Evolutionary conservation across 495 filamentous ascomycete genomes (phyloP).

Genomic region (Oidiodendron maius): DNA sequence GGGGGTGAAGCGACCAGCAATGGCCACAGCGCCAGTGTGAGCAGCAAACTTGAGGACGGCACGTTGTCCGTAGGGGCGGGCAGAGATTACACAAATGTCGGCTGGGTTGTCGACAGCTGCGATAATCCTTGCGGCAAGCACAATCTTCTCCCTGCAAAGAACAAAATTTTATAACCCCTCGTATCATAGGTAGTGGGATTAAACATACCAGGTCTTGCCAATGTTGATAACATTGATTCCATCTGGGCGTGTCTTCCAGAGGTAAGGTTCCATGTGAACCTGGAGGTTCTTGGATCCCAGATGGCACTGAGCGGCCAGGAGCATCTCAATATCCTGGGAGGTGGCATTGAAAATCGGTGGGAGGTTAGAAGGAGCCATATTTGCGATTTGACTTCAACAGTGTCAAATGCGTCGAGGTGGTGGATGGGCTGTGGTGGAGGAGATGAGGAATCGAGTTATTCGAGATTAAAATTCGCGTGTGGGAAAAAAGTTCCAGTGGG

Average conservation of each 20-base stretch:
- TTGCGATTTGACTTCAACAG: conserved; percentile 43
- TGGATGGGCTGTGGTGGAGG: conserved; percentile 4
- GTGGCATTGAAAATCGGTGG: conserved; percentile 74
- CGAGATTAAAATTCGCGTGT: conserved; percentile 9
- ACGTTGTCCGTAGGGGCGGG: conserved; percentile 98
- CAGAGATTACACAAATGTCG: conserved; percentile 97
- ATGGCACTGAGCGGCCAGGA: conserved; percentile 93
- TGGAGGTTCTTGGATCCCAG: conserved; percentile 98
- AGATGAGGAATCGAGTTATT: neutral
- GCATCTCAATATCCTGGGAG: conserved; percentile 91
- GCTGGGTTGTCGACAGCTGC: conserved; percentile 98
- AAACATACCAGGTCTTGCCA: conserved; percentile 95
- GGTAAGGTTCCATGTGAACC: conserved; percentile 98
- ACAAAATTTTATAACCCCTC: too few relatives aligned
- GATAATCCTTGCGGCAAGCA: conserved; percentile 96
- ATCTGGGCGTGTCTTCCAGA: conserved; percentile 97
- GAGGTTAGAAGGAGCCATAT: conserved; percentile 90
- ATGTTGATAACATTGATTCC: conserved; percentile 99
- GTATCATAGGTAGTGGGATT: too few relatives aligned
- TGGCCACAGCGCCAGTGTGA: conserved; percentile 95
- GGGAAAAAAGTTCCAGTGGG: neutral
- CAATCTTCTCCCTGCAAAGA: conserved; percentile 89
- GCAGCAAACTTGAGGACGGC: conserved; percentile 98
- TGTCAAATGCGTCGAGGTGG: conserved; percentile 13
- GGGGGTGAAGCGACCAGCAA: conserved; percentile 98